Base-by-base conservation (phyloP, 371 early-diverging fungal genomes). In the Quaeritorhiza haematococci region DNA sequence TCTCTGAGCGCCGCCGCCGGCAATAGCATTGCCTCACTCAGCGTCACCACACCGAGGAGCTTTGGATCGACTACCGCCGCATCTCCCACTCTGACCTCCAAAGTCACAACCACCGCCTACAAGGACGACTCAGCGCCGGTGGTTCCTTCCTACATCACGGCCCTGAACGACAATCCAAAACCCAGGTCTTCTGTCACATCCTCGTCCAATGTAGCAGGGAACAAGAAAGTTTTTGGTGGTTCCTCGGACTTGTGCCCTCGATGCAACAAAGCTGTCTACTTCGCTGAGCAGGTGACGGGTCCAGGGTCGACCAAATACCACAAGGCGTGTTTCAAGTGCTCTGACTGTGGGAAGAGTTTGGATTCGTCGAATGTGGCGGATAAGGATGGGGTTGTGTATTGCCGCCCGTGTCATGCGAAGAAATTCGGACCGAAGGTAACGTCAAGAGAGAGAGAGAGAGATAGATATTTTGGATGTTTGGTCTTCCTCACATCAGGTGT, bases 281-380 rank as follows among this genome's bases (percentile, higher is more conserved):
- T 78, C 62, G 75, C 75, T 1, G 75, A 38, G 15, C 75, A 76
- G 64, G 72, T 68, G 5, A 26, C 73, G n/a, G 78, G 78, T 2
- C 78, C 78, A 1, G 59, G 59, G 10, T 59, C 62, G 19, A 41
- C 58, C 27, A 78, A 77, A 41, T 74, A 69, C 59, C 77, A 74
- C 59, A 72, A 71, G 53, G 32, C 58, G 49, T 78, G 78, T 55
- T 73, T 78, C 58, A 46, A 59, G 30, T 78, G 78, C 53, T 50
- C 61, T 0, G 61, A 58, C 28, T 67, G 68, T 52, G 57, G 57
- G 19, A 71, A 71, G 44, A 45, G 32, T 3, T 45, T 74, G 17
- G 77, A 77, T 46, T 56, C 66, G 30, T 63, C 66, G 5, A 67
- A 52, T 2, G 41, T 69, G 59, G 66, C 71, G 13, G 68, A 69